phyloP scores from a whole-genome alignment of 1,284 basidiomycete genomes.

The Apiotrichum porosum region DNA sequence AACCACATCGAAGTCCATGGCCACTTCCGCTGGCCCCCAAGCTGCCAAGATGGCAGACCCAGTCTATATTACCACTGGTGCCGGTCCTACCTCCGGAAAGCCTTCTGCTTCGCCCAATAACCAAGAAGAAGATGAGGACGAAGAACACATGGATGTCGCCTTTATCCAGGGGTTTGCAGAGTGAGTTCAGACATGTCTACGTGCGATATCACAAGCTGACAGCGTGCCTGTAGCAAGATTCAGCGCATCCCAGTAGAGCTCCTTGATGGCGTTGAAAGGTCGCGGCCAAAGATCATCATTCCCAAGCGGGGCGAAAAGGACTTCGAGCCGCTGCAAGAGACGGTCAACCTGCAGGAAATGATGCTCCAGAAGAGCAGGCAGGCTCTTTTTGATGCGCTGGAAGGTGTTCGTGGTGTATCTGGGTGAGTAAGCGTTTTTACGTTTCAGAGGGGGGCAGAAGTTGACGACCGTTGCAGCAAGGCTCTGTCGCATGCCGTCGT shows the following conservation, averaged over 20 bases:
- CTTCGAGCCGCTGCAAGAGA: slow-evolving; percentile 71
- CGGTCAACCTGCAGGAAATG: slow-evolving; percentile 60
- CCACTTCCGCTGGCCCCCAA: no score
- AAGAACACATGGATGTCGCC: slow-evolving; percentile 27
- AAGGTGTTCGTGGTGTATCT: slow-evolving; percentile 65
- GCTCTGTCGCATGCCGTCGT: slow-evolving; percentile 47
- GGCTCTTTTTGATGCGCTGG: slow-evolving; percentile 79
- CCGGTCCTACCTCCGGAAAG: no score
- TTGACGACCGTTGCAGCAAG: slow-evolving; percentile 41
- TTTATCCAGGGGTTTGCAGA: slow-evolving; percentile 35
- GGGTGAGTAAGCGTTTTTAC: no score
- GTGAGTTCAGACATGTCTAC: slow-evolving; percentile 13
- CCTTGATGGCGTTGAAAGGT: slow-evolving; percentile 5
- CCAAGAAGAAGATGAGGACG: slow-evolving; percentile 30
- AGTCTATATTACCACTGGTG: no score
- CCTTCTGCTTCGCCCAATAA: no score
- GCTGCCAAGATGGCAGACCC: no score
- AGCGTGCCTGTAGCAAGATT: slow-evolving; percentile 28
- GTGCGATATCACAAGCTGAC: not conserved
- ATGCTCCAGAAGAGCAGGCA: slow-evolving; percentile 73
- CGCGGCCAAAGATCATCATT: slow-evolving; percentile 54
- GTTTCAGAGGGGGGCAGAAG: no score
- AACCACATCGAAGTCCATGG: no score
- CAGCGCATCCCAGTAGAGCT: slow-evolving; percentile 33
- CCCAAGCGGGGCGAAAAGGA: slow-evolving; percentile 94